Evolutionary conservation across 179 eudicot genomes (phyloP).

Genomic region (Pouteria campechiana): DNA sequence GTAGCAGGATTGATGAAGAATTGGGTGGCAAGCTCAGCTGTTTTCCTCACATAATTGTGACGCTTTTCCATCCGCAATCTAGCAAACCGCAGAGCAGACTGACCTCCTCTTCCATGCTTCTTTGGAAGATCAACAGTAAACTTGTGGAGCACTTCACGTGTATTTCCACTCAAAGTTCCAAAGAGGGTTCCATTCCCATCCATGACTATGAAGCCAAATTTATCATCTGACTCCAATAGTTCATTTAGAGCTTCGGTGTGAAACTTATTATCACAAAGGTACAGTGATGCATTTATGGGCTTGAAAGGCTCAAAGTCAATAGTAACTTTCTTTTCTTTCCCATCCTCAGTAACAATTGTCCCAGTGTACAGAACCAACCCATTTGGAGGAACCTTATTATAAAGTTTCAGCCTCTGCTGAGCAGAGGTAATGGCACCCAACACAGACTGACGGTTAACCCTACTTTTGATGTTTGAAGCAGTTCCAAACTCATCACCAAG

Average conservation of each 20-base stretch:
- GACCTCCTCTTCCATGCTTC: slow-evolving; percentile 19
- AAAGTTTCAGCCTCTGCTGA: slow-evolving; percentile 15
- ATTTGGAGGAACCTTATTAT: slow-evolving; percentile 16
- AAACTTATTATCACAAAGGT: slow-evolving; percentile 18
- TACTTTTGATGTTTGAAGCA: slow-evolving; percentile 17
- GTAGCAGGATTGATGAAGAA: slow-evolving; percentile 12
- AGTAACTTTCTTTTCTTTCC: slow-evolving; percentile 18
- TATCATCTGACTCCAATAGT: slow-evolving; percentile 15
- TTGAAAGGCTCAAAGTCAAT: slow-evolving; percentile 15
- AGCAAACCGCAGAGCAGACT: slow-evolving; percentile 16
- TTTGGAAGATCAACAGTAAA: slow-evolving; percentile 15
- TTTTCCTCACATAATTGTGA: slow-evolving; percentile 15
- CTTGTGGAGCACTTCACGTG: slow-evolving; percentile 15
- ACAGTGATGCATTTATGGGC: slow-evolving; percentile 15
- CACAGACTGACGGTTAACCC: slow-evolving; percentile 19
- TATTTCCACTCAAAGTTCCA: slow-evolving; percentile 18
- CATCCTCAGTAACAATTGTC: slow-evolving; percentile 15
- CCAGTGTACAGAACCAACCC: slow-evolving; percentile 16
- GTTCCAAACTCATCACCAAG: slow-evolving; percentile 17
- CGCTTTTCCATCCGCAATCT: slow-evolving; percentile 18
- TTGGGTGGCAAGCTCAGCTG: slow-evolving; percentile 17
- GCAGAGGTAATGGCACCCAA: slow-evolving; percentile 17
- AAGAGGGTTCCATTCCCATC: slow-evolving; percentile 19
- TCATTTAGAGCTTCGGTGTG: slow-evolving; percentile 15
- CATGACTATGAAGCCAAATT: slow-evolving; percentile 17